These are phyloP conservation scores for Aquilaria yunnanensis DNA, from an alignment of 345 rosid genomes.

Conservation along the genomic window DNA sequence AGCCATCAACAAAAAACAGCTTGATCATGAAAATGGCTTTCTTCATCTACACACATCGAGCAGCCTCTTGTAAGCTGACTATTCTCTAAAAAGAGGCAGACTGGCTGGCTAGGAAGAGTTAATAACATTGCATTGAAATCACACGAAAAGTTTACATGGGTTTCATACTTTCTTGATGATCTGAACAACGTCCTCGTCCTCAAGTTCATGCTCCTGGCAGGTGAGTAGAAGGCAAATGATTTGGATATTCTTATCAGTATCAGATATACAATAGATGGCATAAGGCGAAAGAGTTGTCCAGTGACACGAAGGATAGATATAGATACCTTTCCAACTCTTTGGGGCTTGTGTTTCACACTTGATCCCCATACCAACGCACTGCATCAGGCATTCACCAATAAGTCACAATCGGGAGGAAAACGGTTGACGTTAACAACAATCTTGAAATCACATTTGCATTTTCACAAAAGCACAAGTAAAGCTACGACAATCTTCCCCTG, in stretches of 20 bases:
- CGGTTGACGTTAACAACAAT: too few species aligned
- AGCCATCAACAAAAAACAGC: neutral
- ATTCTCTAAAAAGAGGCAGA: neutral
- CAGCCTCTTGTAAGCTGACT: constrained; percentile 15
- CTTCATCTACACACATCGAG: constrained; percentile 20
- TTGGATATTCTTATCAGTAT: neutral
- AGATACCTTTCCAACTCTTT: constrained; percentile 97
- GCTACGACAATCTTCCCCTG: too few species aligned
- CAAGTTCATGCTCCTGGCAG: constrained; percentile 91
- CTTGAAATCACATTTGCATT: too few species aligned
- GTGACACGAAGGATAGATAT: neutral
- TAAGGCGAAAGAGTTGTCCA: neutral
- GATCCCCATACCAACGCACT: constrained; percentile 99
- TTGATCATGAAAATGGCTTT: constrained; percentile 12
- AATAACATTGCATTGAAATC: neutral
- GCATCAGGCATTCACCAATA: constrained; percentile 19
- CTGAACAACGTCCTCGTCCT: constrained; percentile 98
- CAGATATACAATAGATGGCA: neutral
- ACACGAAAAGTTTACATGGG: neutral
- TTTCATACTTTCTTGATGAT: constrained; percentile 82
- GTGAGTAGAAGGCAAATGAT: constrained; percentile 6
- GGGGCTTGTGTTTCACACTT: constrained; percentile 96
- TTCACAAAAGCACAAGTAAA: too few species aligned
- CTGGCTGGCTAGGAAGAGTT: neutral
- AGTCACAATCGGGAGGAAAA: neutral